Conservation (phyloP, 768 basidiomycete species). For the Rickenella mellea region DNA sequence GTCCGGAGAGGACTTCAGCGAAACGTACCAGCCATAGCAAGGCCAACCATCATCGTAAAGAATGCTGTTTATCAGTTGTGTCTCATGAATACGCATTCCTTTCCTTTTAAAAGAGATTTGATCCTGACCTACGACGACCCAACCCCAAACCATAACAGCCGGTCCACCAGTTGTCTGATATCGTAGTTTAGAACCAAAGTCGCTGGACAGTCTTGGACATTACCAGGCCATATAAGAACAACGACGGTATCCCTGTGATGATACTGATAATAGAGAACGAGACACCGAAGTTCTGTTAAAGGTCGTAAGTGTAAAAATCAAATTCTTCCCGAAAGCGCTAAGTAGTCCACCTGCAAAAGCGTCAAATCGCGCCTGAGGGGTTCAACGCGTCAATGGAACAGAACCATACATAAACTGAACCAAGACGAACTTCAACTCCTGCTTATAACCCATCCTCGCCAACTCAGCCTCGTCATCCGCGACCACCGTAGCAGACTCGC, state of each 20-base stretch:
- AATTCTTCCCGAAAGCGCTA: slow-evolving; percentile 2
- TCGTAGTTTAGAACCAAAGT: slow-evolving; percentile 2
- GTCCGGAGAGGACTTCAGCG: background rate
- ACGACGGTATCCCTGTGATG: slow-evolving; percentile 61
- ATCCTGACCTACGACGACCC: slow-evolving; percentile 41
- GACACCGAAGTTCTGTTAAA: slow-evolving; percentile 53
- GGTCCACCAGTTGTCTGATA: slow-evolving; percentile 63
- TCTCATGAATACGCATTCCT: slow-evolving; percentile 2
- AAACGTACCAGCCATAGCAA: slow-evolving; percentile 60
- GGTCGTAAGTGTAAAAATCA: slow-evolving; percentile 1
- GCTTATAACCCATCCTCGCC: slow-evolving; percentile 64
- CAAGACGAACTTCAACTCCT: slow-evolving; percentile 47
- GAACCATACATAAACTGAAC: slow-evolving; percentile 1
- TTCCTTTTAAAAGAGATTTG: background rate
- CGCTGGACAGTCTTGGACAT: slow-evolving; percentile 13
- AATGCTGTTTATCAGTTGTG: slow-evolving; percentile 27
- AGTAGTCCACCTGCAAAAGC: slow-evolving; percentile 40
- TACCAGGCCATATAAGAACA: slow-evolving; percentile 63
- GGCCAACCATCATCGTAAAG: slow-evolving; percentile 63
- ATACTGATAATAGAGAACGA: slow-evolving; percentile 73
- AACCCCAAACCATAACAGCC: slow-evolving; percentile 72
- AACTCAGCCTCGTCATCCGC: slow-evolving; percentile 51
- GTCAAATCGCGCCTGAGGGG: slow-evolving; percentile 46
- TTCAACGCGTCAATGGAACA: background rate
- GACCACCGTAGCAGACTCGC: slow-evolving; percentile 7